phyloP scores from a whole-genome alignment of 2,329 filamentous ascomycete species.

The Ophiostoma perfectum region DNA sequence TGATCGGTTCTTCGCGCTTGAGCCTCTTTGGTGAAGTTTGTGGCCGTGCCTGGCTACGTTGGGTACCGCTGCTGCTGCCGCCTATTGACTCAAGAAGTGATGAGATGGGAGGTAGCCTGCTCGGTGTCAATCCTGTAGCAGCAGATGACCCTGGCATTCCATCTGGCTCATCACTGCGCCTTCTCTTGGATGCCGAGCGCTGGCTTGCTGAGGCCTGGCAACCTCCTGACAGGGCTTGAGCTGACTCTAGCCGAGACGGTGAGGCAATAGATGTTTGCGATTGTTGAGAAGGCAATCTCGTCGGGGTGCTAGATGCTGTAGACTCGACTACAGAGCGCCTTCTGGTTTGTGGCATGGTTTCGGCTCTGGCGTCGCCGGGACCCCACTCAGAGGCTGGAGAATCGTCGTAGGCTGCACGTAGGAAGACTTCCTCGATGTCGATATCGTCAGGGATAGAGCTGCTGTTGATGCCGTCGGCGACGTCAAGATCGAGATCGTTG shows the following conservation, averaged over 20 bases:
- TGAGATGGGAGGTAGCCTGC: background rate
- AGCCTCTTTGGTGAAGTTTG: constrained; percentile 17
- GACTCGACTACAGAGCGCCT: background rate
- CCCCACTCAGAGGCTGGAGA: background rate
- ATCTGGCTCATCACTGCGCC: background rate
- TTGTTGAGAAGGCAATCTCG: no score
- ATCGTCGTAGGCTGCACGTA: background rate
- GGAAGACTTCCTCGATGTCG: background rate
- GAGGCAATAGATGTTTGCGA: background rate
- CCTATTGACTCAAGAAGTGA: constrained; percentile 11
- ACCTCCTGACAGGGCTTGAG: background rate
- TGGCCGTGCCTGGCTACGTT: constrained; percentile 11
- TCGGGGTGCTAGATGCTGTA: no score
- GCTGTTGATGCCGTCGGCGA: background rate
- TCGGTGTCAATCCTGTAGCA: background rate
- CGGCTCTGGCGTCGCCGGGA: background rate
- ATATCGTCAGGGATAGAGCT: background rate
- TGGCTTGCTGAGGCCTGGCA: background rate
- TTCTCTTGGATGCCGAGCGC: background rate
- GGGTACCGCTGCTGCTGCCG: constrained; percentile 5
- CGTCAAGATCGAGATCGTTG: background rate
- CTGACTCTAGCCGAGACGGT: background rate
- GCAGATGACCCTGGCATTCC: background rate
- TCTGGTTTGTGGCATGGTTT: background rate
- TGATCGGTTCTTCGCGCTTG: background rate